Percentiles rank a stretch among this genome's conserved stretches.
phyloP scores from a whole-genome alignment of 2,329 filamentous ascomycete species.

The Plectosphaerella sp. region DNA sequence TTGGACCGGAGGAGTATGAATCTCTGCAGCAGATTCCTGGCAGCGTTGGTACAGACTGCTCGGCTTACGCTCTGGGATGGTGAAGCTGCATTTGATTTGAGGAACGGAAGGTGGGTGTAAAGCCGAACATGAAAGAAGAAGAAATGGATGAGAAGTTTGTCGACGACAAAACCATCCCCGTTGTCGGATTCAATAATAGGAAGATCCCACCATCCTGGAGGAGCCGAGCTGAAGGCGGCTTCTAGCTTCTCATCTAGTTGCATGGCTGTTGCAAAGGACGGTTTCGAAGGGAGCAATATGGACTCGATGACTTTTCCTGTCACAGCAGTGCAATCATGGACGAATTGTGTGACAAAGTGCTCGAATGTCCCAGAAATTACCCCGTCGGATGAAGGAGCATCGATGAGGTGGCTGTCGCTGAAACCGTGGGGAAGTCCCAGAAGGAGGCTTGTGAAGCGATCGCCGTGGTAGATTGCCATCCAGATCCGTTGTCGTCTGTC shows the following conservation, averaged over 20 bases:
- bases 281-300: conserved; percentile 26
- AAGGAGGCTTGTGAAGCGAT: conserved; percentile 37
- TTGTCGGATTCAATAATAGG: conserved; percentile 13
- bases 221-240: conserved; percentile 26
- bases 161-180: conserved; percentile 23
- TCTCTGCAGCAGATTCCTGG: conserved; percentile 31
- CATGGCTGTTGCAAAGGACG: conserved; percentile 26
- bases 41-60: conserved; percentile 31
- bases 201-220: conserved; percentile 31
- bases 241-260: conserved; percentile 37
- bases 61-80: conserved; percentile 25
- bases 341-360: conserved; percentile 5
- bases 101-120: conserved; percentile 39
- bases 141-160: conserved; percentile 33
- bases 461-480: conserved; percentile 20
- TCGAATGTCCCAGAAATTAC: conserved; percentile 7
- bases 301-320: conserved; percentile 37
- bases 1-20: conserved; percentile 30
- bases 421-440: conserved; percentile 38
- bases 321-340: conserved; percentile 23
- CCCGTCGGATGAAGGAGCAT: not conserved
- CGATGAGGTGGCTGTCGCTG: conserved; percentile 10
- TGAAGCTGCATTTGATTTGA: conserved; percentile 32
- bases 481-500: conserved; percentile 4
- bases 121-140: conserved; percentile 37